A percentile compares a stretch with the other conserved stretches of the same genome.
Conservation (phyloP, 768 basidiomycete genomes). For the Tylopilus intermedius region DNA sequence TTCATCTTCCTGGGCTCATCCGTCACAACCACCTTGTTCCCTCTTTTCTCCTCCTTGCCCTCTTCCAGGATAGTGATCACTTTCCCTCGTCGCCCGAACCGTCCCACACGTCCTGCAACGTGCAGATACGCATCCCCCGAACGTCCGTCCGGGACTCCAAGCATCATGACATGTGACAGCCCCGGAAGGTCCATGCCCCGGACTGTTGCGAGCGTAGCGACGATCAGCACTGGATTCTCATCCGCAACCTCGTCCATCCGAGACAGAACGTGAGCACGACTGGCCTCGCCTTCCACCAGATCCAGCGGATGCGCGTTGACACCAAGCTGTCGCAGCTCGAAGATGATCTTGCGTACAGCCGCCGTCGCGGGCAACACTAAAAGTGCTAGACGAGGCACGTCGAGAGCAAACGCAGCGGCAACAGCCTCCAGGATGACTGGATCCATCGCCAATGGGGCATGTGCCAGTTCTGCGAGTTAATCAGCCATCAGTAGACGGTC, state of each 20-base stretch:
- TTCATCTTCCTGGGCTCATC: conserved; percentile 39
- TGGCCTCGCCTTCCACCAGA: conserved; percentile 40
- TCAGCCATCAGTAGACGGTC: conserved; percentile 6
- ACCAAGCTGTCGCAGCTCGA: conserved; percentile 60
- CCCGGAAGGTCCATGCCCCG: conserved; percentile 71
- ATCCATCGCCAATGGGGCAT: conserved; percentile 50
- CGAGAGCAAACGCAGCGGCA: conserved; percentile 64
- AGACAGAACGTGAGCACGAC: conserved; percentile 39
- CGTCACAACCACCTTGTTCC: conserved; percentile 23
- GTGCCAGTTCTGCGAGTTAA: conserved; percentile 37
- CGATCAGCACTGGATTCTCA: conserved; percentile 59
- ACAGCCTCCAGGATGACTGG: conserved; percentile 59
- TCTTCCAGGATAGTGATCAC: conserved; percentile 58
- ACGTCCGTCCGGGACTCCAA: conserved; percentile 53
- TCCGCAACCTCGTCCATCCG: conserved; percentile 29
- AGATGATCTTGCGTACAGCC: conserved; percentile 57
- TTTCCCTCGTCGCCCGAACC: conserved; percentile 62
- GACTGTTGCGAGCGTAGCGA: conserved; percentile 63
- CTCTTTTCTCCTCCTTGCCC: conserved; percentile 27
- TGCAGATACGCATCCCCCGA: conserved; percentile 63
- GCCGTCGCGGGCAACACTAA: conserved; percentile 63
- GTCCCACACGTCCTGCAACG: conserved; percentile 69
- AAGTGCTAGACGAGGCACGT: conserved; percentile 63
- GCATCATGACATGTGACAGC: conserved; percentile 70
- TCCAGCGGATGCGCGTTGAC: conserved; percentile 63